Base-by-base conservation (phyloP, 2,329 filamentous ascomycete genomes). In the Annulohypoxylon truncatum region DNA sequence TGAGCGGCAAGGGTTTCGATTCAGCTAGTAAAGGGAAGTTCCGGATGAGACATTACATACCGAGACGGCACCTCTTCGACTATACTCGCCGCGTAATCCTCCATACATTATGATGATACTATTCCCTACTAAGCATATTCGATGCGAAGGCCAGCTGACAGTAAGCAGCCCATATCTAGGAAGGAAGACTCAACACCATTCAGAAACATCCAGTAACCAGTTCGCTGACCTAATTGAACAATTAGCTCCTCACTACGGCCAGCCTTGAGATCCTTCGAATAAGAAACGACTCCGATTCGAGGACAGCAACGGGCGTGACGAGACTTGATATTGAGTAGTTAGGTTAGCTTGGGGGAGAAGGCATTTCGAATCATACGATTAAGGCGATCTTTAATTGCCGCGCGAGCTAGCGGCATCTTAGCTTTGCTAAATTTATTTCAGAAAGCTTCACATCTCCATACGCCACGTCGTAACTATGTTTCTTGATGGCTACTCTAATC, bases 111-210 rank as follows among this genome's bases (percentile, higher is more conserved):
- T 52, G 20, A 55, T 54, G 28, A 26, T 24, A 44, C 56, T 46
- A 58, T 54, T 38, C 40, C 33, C 7, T 59, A 59, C 26, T 20
- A 18, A 35, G 44, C 1, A 13, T 53, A 47, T 40, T 44, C 10
- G 40, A 59, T 18, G 8, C 28, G 26, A 18, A 38, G 38, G 53
- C 48, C 48, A 22, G 54, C 58, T 68, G 50, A 57, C 4, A 22
- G 20, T 62, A 60, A 66, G 66, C 50, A 66, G 51, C 61, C 47
- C 33, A 47, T 35, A 29, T 12, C 33, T 26, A 22, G 33, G 50
- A 47, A 31, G n/a, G 18, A 52, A n/a, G 33, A 35, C 20, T 33
- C 10, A 28, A 26, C 29, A 54, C 53, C 42, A 22, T 35, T 38
- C 20, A 18, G 2, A 44, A 15, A 59, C 48, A 51, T 35, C 48